phyloP scores from a whole-genome alignment of 2,329 filamentous ascomycete genomes.

The Xylariaceae sp. region DNA sequence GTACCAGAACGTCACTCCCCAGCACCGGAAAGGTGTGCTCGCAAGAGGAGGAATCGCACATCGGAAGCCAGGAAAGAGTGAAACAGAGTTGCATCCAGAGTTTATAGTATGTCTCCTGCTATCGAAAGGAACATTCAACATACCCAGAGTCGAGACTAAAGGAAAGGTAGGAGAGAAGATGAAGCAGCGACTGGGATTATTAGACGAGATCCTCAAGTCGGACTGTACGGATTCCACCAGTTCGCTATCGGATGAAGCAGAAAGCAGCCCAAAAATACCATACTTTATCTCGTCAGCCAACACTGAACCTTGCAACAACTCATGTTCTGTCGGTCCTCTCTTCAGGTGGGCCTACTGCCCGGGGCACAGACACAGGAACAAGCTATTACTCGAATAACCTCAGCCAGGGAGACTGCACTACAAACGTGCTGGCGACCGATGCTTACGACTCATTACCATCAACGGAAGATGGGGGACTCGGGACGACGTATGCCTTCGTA shows the following conservation, averaged over 20 bases:
- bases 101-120: slow-evolving; percentile 31
- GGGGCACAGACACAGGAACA: slow-evolving; percentile 1
- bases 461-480: too few relatives aligned
- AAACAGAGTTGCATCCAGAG: slow-evolving; percentile 31
- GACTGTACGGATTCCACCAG: slow-evolving; percentile 31
- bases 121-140: not conserved
- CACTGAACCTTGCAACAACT: too few relatives aligned
- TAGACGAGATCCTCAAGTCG: slow-evolving; percentile 37
- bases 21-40: slow-evolving; percentile 15
- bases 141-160: slow-evolving; percentile 16
- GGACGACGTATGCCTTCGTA: too few relatives aligned
- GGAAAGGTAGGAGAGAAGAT: slow-evolving; percentile 38
- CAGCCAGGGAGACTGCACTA: too few relatives aligned
- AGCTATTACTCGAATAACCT: not conserved
- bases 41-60: slow-evolving; percentile 27
- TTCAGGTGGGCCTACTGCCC: slow-evolving; percentile 1
- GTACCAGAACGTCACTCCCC: slow-evolving; percentile 12
- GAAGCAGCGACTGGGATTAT: slow-evolving; percentile 41
- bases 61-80: slow-evolving; percentile 32
- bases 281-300: not conserved
- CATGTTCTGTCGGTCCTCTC: too few relatives aligned
- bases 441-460: too few relatives aligned
- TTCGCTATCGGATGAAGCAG: slow-evolving; percentile 30
- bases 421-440: too few relatives aligned
- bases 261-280: slow-evolving; percentile 18